Conservation (phyloP, 106 monocot species). For the Xerophyta viscosa region DNA sequence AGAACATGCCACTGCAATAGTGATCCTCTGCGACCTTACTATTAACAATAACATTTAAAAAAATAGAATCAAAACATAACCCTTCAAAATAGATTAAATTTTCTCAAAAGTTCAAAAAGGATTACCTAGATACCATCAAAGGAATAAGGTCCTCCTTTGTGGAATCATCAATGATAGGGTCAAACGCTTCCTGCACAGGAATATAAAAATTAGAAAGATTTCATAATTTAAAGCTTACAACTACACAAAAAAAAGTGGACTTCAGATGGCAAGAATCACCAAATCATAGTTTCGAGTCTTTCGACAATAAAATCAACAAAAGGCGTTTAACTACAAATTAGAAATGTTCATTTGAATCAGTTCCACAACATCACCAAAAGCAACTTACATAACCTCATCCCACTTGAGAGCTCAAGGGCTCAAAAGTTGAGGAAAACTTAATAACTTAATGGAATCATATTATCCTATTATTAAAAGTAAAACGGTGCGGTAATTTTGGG, state of each 20-base stretch:
- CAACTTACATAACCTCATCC: too few species aligned
- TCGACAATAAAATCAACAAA: too few species aligned
- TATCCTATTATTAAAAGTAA: too few species aligned
- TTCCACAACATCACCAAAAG: too few species aligned
- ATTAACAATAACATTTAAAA: not conserved
- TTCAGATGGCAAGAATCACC: too few species aligned
- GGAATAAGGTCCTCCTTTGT: slow-evolving; percentile 35
- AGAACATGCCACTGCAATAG: slow-evolving; percentile 34
- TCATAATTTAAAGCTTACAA: not conserved
- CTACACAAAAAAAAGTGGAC: not conserved
- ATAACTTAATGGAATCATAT: too few species aligned
- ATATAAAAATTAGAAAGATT: not conserved
- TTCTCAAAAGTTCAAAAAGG: not conserved
- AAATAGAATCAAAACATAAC: not conserved
- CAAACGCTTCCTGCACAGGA: slow-evolving; percentile 27
- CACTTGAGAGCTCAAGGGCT: too few species aligned
- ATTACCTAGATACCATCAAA: slow-evolving; percentile 33
- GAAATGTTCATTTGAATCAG: too few species aligned
- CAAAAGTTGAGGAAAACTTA: too few species aligned
- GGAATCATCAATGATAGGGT: slow-evolving; percentile 27
- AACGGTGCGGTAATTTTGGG: too few species aligned
- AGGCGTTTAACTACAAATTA: too few species aligned
- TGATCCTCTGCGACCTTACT: slow-evolving; percentile 24
- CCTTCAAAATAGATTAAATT: not conserved
- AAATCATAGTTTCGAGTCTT: too few species aligned